Evolutionary conservation across 371 early-diverging fungal genomes (phyloP).

Genomic region (Apophysomyces ossiformis): DNA sequence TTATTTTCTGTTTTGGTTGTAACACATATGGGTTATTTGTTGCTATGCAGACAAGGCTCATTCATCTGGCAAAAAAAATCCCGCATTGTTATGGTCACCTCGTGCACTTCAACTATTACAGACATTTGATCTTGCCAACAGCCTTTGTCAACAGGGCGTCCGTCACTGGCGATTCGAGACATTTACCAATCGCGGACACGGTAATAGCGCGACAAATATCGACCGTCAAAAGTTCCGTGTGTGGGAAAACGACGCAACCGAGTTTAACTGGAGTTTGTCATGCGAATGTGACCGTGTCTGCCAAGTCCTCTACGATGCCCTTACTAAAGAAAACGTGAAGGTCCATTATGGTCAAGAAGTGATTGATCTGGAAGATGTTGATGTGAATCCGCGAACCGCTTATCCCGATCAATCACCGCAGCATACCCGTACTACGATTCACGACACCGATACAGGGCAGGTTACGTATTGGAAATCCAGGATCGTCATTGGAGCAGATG

Average conservation of each 20-base stretch:
- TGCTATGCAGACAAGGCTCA: slow-evolving; percentile 17
- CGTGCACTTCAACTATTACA: slow-evolving; percentile 39
- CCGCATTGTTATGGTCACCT: slow-evolving; percentile 40
- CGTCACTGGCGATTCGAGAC: slow-evolving; percentile 39
- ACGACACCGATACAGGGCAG: slow-evolving; percentile 26
- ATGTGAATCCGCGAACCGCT: background rate
- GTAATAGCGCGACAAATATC: slow-evolving; percentile 16
- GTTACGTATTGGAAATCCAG: slow-evolving; percentile 29
- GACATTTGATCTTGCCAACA: slow-evolving; percentile 25
- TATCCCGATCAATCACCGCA: slow-evolving; percentile 14
- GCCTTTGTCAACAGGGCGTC: slow-evolving; percentile 28
- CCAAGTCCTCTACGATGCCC: slow-evolving; percentile 19
- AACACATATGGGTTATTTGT: slow-evolving; percentile 1
- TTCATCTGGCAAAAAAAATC: slow-evolving; percentile 18
- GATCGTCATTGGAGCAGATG: slow-evolving; percentile 42
- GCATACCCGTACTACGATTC: slow-evolving; percentile 24
- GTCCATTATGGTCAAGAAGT: slow-evolving; percentile 38
- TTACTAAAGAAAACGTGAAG: slow-evolving; percentile 22
- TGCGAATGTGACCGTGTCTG: slow-evolving; percentile 25
- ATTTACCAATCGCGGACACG: slow-evolving; percentile 24
- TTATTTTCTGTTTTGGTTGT: background rate
- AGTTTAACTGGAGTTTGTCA: slow-evolving; percentile 34
- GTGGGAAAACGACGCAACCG: slow-evolving; percentile 37
- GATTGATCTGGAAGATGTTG: slow-evolving; percentile 33
- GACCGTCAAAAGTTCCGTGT: slow-evolving; percentile 30